Evolutionary conservation across 1,284 basidiomycete species (phyloP).

Genomic region (Apiotrichum sp.): DNA sequence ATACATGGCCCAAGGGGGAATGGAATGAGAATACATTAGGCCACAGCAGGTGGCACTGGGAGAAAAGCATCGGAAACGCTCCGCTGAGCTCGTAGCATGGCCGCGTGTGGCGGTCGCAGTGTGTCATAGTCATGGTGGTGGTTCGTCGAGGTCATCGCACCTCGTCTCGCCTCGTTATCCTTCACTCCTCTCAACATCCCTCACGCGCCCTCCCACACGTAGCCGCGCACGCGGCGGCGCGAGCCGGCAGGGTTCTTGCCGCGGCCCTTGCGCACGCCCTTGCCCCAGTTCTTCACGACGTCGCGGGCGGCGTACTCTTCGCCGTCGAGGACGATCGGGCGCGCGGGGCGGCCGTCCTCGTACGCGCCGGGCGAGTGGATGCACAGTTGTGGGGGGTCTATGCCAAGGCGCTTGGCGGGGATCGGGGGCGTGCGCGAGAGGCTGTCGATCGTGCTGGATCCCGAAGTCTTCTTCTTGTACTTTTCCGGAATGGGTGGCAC

Average conservation of each 20-base stretch:
- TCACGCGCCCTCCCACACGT: too few species aligned
- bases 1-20: too few species aligned
- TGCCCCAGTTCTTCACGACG: slow-evolving; percentile 14
- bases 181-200: too few species aligned
- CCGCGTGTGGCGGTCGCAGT: too few species aligned
- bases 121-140: too few species aligned
- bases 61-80: too few species aligned
- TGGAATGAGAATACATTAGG: too few species aligned
- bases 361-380: slow-evolving; percentile 42
- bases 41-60: too few species aligned
- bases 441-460: background rate
- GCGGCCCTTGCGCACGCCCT: slow-evolving; percentile 9
- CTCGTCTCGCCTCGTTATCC: too few species aligned
- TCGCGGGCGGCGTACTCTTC: slow-evolving; percentile 41
- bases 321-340: slow-evolving; percentile 40
- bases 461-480: slow-evolving; percentile 7
- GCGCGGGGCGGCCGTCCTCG: slow-evolving; percentile 37
- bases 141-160: too few species aligned
- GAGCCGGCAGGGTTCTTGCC: background rate
- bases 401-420: slow-evolving; percentile 5
- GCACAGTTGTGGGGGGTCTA: slow-evolving; percentile 31
- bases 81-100: too few species aligned
- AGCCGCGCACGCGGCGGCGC: background rate
- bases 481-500: slow-evolving; percentile 34
- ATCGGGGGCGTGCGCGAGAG: slow-evolving; percentile 2